These are phyloP conservation scores for Cymbopogon citratus DNA, from an alignment of 176 grass and related monocot genomes.

Conservation along the genomic window DNA sequence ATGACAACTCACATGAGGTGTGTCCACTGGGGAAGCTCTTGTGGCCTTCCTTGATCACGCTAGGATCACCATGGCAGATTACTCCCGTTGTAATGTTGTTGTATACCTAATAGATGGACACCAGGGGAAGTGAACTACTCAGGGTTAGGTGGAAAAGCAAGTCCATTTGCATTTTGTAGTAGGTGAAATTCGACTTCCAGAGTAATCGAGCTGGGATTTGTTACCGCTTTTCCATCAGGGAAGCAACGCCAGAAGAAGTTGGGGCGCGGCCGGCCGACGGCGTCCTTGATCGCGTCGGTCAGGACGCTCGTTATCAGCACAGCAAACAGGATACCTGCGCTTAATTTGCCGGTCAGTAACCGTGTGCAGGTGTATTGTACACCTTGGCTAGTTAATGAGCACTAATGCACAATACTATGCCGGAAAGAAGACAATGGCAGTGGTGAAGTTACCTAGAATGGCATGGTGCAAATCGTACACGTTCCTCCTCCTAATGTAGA, in stretches of 20 bases:
- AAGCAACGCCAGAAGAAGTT: constrained; percentile 55
- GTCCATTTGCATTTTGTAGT: neutral
- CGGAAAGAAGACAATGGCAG: neutral
- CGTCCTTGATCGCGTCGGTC: constrained; percentile 52
- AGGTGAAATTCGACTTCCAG: no score
- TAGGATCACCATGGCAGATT: constrained; percentile 37
- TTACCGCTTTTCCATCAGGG: constrained; percentile 43
- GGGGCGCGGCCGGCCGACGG: constrained; percentile 33
- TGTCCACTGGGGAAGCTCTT: constrained; percentile 64
- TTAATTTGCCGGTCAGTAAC: neutral
- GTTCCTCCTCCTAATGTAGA: constrained; percentile 31
- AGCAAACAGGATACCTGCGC: constrained; percentile 31
- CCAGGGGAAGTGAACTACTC: neutral
- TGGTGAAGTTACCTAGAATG: constrained; percentile 3
- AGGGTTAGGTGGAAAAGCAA: neutral
- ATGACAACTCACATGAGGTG: constrained; percentile 38
- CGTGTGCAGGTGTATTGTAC: neutral
- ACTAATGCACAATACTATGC: neutral
- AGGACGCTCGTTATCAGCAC: constrained; percentile 45
- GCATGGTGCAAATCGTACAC: constrained; percentile 46
- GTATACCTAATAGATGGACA: constrained; percentile 21
- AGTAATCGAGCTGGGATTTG: neutral
- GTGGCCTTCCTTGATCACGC: constrained; percentile 53
- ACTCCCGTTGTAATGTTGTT: constrained; percentile 32
- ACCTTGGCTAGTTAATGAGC: neutral